These are phyloP conservation scores for Zancudomyces culisetae DNA, from an alignment of 371 early-diverging fungal species.

Conservation along the genomic window DNA sequence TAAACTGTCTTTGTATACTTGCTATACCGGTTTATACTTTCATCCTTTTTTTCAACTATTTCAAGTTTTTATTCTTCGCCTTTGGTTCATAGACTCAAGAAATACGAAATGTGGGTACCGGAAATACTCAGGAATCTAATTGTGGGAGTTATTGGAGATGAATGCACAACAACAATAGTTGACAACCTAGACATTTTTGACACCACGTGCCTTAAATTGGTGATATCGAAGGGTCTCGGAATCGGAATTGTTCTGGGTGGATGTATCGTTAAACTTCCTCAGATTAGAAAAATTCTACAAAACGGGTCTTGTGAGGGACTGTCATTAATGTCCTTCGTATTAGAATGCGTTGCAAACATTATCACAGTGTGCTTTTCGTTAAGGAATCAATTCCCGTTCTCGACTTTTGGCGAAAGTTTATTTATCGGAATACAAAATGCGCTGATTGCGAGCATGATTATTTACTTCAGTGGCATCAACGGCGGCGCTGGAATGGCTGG, in stretches of 20 bases:
- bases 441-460: slow-evolving; percentile 51
- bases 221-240: slow-evolving; percentile 73
- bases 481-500: slow-evolving; percentile 11
- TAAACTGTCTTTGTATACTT: not conserved
- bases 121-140: slow-evolving; percentile 25
- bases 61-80: not conserved
- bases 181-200: slow-evolving; percentile 44
- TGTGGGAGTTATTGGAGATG: slow-evolving; percentile 42
- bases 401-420: slow-evolving; percentile 77
- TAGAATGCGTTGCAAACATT: slow-evolving; percentile 63
- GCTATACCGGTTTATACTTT: no score
- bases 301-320: slow-evolving; percentile 62
- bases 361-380: slow-evolving; percentile 71
- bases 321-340: slow-evolving; percentile 48
- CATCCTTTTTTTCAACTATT: not conserved
- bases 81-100: not conserved
- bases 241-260: slow-evolving; percentile 79
- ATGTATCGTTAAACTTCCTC: slow-evolving; percentile 84
- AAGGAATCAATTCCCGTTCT: slow-evolving; percentile 64
- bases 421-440: slow-evolving; percentile 64
- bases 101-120: slow-evolving; percentile 15
- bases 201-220: slow-evolving; percentile 54
- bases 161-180: slow-evolving; percentile 42
- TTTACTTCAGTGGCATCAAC: slow-evolving; percentile 29
- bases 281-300: slow-evolving; percentile 70